These are phyloP conservation scores for Singerocomus inundabilis DNA, from an alignment of 1,284 basidiomycete genomes.

Conservation along the genomic window DNA sequence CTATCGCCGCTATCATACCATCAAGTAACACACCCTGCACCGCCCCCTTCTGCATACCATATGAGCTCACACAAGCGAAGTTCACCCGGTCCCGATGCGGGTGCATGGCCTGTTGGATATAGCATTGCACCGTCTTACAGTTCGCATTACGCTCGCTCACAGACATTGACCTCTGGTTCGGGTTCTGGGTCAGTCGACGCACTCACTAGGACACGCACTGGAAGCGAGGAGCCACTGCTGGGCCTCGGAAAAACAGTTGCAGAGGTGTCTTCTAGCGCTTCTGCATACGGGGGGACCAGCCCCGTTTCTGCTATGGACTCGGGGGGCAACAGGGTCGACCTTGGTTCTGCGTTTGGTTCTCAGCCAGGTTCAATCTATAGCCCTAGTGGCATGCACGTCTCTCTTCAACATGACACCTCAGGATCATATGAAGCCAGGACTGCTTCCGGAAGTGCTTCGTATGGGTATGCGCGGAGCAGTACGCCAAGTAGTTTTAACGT, in stretches of 20 bases:
- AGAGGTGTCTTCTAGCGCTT: constrained; percentile 10
- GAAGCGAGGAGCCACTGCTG: constrained; percentile 31
- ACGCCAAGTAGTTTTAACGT: constrained; percentile 28
- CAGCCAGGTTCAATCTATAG: constrained; percentile 19
- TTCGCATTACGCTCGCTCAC: constrained; percentile 31
- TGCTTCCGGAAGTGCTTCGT: constrained; percentile 26
- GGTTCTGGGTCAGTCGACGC: constrained; percentile 28
- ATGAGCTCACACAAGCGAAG: constrained; percentile 17
- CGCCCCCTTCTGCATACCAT: constrained; percentile 30
- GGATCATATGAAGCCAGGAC: constrained; percentile 22
- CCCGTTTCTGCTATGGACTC: constrained; percentile 4
- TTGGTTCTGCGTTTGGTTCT: constrained; percentile 34
- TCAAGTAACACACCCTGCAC: constrained; percentile 18
- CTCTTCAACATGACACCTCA: constrained; percentile 15
- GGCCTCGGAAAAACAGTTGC: constrained; percentile 18
- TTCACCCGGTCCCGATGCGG: constrained; percentile 29
- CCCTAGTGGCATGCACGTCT: constrained; percentile 13
- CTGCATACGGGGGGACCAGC: constrained; percentile 10
- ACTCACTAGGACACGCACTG: constrained; percentile 28
- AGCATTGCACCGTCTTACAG: constrained; percentile 25
- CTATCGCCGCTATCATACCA: background rate
- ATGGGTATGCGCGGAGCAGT: constrained; percentile 25
- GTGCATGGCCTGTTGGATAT: constrained; percentile 28
- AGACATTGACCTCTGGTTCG: constrained; percentile 30
- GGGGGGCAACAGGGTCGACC: constrained; percentile 8